Evolutionary conservation across 768 basidiomycete species (phyloP).

Genomic region (Rhizopogon rudus): DNA sequence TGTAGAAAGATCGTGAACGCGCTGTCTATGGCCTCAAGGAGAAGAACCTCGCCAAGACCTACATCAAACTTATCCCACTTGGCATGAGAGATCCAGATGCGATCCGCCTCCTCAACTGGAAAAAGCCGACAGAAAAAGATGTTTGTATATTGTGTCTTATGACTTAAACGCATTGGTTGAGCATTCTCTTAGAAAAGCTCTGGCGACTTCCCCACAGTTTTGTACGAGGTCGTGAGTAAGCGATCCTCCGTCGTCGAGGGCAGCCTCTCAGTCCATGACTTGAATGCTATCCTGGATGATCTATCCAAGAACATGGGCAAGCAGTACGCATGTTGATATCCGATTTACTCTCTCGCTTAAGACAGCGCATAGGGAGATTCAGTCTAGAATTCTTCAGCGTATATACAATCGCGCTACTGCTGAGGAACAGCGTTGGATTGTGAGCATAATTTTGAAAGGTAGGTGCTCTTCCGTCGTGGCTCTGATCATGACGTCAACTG

Average conservation of each 20-base stretch:
- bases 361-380: constrained; percentile 52
- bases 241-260: constrained; percentile 78
- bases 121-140: constrained; percentile 64
- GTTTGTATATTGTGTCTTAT: constrained; percentile 34
- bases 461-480: not conserved
- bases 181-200: constrained; percentile 49
- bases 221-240: constrained; percentile 82
- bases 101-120: constrained; percentile 85
- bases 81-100: constrained; percentile 78
- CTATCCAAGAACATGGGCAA: constrained; percentile 69
- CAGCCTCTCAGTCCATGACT: constrained; percentile 69
- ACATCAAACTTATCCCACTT: constrained; percentile 86
- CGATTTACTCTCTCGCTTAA: not conserved
- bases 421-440: constrained; percentile 92
- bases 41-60: constrained; percentile 87
- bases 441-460: constrained; percentile 96
- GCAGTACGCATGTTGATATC: constrained; percentile 42
- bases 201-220: constrained; percentile 85
- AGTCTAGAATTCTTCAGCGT: constrained; percentile 70
- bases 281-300: constrained; percentile 80
- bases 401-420: constrained; percentile 77
- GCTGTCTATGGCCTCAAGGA: constrained; percentile 94
- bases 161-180: not conserved
- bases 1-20: constrained; percentile 89
- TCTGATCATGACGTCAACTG: not conserved